These are phyloP conservation scores for Chrysoporthe deuterocubensis DNA, from an alignment of 2,329 filamentous ascomycete species.

Conservation along the genomic window DNA sequence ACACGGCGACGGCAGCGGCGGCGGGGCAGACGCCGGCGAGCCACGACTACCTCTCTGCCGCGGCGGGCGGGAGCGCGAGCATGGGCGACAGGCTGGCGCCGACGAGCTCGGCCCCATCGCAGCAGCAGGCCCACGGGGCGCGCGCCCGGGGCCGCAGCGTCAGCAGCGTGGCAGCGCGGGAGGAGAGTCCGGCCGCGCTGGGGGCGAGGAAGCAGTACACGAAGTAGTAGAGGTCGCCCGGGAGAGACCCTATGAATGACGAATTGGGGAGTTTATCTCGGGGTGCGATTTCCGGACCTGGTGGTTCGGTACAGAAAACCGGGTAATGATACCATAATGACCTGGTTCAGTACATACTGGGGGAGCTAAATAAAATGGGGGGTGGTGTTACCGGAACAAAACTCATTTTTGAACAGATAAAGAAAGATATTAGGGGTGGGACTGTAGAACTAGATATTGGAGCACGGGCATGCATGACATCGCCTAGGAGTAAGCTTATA, in stretches of 20 bases:
- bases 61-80: conserved; percentile 4
- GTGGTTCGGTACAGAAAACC: background rate
- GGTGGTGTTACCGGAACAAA: background rate
- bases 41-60: conserved; percentile 4
- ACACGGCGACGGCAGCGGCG: background rate
- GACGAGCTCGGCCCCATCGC: background rate
- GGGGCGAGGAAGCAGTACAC: conserved; percentile 17
- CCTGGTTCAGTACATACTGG: background rate
- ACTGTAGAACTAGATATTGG: background rate
- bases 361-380: too few relatives aligned
- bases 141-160: conserved; percentile 23
- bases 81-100: conserved; percentile 7
- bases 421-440: background rate
- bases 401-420: background rate
- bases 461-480: background rate
- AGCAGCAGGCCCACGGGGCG: conserved; percentile 15
- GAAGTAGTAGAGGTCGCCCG: conserved; percentile 1
- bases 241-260: background rate
- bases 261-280: background rate
- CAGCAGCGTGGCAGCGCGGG: conserved; percentile 15
- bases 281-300: background rate
- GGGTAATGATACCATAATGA: background rate
- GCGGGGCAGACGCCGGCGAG: background rate
- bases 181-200: conserved; percentile 6
- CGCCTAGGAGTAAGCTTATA: background rate